Percentiles rank a stretch among this genome's conserved stretches.
Conservation (phyloP, 306 rosid species). For the Elaeagnus macrophylla region DNA sequence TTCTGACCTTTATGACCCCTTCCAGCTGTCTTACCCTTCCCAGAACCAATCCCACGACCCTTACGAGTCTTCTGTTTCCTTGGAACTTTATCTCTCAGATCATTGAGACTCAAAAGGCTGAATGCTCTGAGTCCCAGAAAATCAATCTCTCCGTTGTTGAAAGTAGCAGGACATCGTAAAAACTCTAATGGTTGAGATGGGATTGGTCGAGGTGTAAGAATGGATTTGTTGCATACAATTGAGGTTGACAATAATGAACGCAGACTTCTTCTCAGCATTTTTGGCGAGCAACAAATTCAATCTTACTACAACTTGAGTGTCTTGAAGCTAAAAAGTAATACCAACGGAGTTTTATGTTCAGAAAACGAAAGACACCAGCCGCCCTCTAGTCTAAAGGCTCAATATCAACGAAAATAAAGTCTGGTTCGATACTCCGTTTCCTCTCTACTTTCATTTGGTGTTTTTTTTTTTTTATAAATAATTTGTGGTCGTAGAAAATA, state of each 20-base stretch:
- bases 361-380: too few species aligned
- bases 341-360: too few species aligned
- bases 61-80: conserved; percentile 84
- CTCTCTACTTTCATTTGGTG: too few species aligned
- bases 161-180: conserved; percentile 4
- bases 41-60: conserved; percentile 97
- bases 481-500: too few species aligned
- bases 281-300: neutral
- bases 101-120: conserved; percentile 86
- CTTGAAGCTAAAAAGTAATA: too few species aligned
- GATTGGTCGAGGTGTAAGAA: conserved; percentile 3
- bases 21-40: conserved; percentile 99
- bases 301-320: too few species aligned
- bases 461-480: too few species aligned
- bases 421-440: too few species aligned
- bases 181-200: conserved; percentile 8
- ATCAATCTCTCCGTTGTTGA: conserved; percentile 1
- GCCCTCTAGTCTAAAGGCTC: too few species aligned
- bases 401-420: too few species aligned
- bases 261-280: conserved; percentile 34
- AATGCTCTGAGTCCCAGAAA: conserved; percentile 51
- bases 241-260: conserved; percentile 25
- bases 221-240: conserved; percentile 4
- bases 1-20: conserved; percentile 93
- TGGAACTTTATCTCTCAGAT: conserved; percentile 71